Conservation (phyloP, 768 basidiomycete species). For the Xerocomus brunneocitrinus region DNA sequence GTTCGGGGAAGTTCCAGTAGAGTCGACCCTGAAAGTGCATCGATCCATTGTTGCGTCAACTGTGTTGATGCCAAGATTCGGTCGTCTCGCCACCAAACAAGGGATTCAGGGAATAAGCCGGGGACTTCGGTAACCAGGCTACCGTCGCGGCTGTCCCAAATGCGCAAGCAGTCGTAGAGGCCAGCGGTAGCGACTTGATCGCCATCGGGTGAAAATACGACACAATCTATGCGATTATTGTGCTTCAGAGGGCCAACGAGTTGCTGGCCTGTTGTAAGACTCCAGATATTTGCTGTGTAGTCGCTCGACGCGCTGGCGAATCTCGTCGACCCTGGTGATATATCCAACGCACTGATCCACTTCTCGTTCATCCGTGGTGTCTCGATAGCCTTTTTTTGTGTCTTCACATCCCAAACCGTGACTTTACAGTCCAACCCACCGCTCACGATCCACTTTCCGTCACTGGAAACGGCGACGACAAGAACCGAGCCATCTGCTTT, state of each 20-base stretch:
- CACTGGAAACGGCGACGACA: slow-evolving; percentile 9
- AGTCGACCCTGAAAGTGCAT: slow-evolving; percentile 4
- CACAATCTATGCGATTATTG: slow-evolving; percentile 5
- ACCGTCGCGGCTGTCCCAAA: slow-evolving; percentile 13
- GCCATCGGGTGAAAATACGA: slow-evolving; percentile 15
- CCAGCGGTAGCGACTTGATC: slow-evolving; percentile 11
- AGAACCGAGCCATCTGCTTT: slow-evolving; percentile 4
- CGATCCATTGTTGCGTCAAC: slow-evolving; percentile 11
- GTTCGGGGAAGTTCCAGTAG: slow-evolving; percentile 9
- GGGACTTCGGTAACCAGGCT: not conserved
- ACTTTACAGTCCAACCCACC: slow-evolving; percentile 9
- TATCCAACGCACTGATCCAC: slow-evolving; percentile 9
- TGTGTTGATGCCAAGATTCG: slow-evolving; percentile 10
- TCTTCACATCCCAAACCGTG: slow-evolving; percentile 12
- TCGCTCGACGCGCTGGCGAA: slow-evolving; percentile 12
- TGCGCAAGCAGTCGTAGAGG: slow-evolving; percentile 3
- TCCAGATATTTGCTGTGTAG: slow-evolving; percentile 5
- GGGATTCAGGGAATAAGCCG: slow-evolving; percentile 8
- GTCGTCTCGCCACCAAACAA: slow-evolving; percentile 16
- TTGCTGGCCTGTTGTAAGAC: slow-evolving; percentile 7
- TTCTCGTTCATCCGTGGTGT: not conserved
- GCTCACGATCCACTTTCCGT: slow-evolving; percentile 15
- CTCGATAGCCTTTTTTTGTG: not conserved
- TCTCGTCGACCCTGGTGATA: slow-evolving; percentile 15
- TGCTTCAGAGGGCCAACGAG: slow-evolving; percentile 15